These are phyloP conservation scores for Sporothrix curviconia DNA, from an alignment of 2,329 filamentous ascomycete genomes.

Conservation along the genomic window DNA sequence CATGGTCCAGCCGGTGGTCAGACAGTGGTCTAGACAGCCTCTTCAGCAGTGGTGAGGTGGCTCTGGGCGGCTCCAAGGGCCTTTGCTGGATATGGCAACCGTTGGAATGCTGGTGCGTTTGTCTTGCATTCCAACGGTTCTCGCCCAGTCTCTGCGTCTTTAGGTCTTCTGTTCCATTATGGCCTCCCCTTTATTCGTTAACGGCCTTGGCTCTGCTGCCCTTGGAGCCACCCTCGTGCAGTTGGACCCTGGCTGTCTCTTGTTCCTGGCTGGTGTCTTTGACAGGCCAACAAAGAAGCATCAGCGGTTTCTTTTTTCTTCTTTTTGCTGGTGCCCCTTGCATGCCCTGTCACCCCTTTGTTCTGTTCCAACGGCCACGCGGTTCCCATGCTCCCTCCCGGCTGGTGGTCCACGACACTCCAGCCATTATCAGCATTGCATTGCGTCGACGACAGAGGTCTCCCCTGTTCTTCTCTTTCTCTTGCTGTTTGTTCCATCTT, in stretches of 20 bases:
- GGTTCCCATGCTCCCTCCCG: background rate
- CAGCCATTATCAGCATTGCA: background rate
- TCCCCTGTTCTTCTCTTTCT: background rate
- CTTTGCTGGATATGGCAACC: conserved; percentile 1
- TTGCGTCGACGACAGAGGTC: too few species aligned
- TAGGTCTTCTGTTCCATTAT: background rate
- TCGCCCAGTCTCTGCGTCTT: background rate
- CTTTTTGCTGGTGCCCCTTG: background rate
- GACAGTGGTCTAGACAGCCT: too few species aligned
- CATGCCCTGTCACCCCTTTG: background rate
- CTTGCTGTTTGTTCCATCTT: too few species aligned
- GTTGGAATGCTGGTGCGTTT: background rate
- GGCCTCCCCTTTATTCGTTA: background rate
- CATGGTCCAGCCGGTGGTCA: too few species aligned
- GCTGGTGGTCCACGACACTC: background rate
- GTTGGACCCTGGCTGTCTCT: background rate
- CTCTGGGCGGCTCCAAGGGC: too few species aligned
- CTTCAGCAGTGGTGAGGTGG: background rate
- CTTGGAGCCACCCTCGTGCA: too few species aligned
- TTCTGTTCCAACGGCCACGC: background rate
- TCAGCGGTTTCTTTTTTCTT: background rate
- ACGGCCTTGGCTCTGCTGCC: too few species aligned
- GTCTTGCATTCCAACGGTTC: background rate
- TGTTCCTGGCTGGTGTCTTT: conserved; percentile 6
- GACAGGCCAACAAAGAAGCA: background rate